Evolutionary conservation across 805 yeast species (phyloP).

Genomic region (Sungouiella blattae): DNA sequence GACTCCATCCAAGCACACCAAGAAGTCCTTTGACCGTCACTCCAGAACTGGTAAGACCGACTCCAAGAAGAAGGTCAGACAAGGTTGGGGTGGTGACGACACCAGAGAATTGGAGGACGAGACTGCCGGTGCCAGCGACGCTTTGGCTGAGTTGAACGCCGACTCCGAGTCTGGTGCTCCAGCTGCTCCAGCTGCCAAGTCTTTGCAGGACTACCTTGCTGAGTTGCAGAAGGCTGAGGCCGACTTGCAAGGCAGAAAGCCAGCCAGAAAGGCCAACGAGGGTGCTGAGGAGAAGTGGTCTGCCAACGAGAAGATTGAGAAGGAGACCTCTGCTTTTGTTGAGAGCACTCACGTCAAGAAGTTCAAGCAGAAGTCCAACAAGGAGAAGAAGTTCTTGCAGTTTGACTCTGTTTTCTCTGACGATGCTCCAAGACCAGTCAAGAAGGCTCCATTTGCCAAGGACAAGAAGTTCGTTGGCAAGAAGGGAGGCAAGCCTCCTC

Average conservation of each 20-base stretch:
- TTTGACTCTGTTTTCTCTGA: slow-evolving; percentile 71
- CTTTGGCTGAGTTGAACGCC: slow-evolving; percentile 35
- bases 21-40: slow-evolving; percentile 75
- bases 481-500: slow-evolving; percentile 24
- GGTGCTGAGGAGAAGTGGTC: slow-evolving; percentile 53
- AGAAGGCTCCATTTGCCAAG: slow-evolving; percentile 16
- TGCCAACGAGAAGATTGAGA: slow-evolving; percentile 59
- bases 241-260: slow-evolving; percentile 33
- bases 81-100: slow-evolving; percentile 85
- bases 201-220: slow-evolving; percentile 84
- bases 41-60: slow-evolving; percentile 81
- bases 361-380: slow-evolving; percentile 66
- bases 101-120: slow-evolving; percentile 65
- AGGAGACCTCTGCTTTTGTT: slow-evolving; percentile 55
- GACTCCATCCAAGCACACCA: slow-evolving; percentile 52
- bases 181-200: slow-evolving; percentile 54
- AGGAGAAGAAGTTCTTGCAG: slow-evolving; percentile 78
- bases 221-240: slow-evolving; percentile 51
- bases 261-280: slow-evolving; percentile 52
- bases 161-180: slow-evolving; percentile 44
- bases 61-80: slow-evolving; percentile 76
- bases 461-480: too few relatives aligned
- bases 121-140: slow-evolving; percentile 44
- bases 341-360: slow-evolving; percentile 64
- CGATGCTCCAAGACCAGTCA: slow-evolving; percentile 29